Percentiles rank a stretch among this genome's conserved stretches.
Evolutionary conservation across 2,329 filamentous ascomycete species (phyloP).

Genomic region (Sclerotinia glacialis): DNA sequence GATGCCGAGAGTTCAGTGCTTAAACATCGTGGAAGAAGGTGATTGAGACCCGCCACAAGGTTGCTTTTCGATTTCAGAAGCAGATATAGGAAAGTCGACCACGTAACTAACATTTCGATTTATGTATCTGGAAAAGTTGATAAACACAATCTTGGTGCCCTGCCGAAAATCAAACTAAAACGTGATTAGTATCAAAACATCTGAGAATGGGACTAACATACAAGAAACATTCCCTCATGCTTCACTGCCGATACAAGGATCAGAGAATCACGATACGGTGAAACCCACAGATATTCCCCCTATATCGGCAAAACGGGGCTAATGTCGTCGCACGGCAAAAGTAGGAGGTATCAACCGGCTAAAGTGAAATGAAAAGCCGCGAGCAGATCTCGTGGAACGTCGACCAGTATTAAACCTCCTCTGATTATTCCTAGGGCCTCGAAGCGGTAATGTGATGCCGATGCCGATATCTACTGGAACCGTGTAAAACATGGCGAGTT

Average conservation of each 20-base stretch:
- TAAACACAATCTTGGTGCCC: not conserved
- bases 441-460: not conserved
- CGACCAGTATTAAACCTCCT: not conserved
- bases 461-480: not conserved
- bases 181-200: not conserved
- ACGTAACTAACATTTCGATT: not conserved
- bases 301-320: not conserved
- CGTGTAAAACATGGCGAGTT: not conserved
- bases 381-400: not conserved
- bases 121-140: not conserved
- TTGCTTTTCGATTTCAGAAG: not conserved
- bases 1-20: not conserved
- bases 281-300: not conserved
- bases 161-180: not conserved
- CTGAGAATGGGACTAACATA: not conserved
- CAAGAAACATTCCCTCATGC: not conserved
- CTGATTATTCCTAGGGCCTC: not conserved
- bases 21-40: not conserved
- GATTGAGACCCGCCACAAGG: not conserved
- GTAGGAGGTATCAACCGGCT: slow-evolving; percentile 1
- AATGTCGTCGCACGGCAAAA: not conserved
- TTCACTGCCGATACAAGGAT: not conserved
- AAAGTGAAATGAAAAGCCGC: not conserved
- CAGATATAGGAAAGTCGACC: not conserved
- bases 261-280: not conserved